These are phyloP conservation scores for Wickerhamiella qilinensis DNA, from an alignment of 805 yeast genomes.

Conservation along the genomic window DNA sequence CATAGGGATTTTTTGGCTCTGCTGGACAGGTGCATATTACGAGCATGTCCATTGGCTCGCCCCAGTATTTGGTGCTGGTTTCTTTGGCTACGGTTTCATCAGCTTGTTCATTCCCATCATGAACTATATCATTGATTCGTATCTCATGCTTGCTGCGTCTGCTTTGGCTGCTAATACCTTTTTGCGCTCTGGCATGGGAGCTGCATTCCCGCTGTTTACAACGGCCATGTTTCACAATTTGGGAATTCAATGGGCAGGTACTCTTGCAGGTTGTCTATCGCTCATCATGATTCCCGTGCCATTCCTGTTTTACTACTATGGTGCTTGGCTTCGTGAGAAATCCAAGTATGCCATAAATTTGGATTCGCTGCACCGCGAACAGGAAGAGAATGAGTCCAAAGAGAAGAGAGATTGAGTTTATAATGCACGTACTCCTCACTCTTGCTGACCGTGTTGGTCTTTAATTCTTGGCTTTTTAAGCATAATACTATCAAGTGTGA, in stretches of 20 bases:
- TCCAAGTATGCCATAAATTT: constrained; percentile 12
- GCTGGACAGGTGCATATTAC: constrained; percentile 74
- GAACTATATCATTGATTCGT: constrained; percentile 46
- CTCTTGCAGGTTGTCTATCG: constrained; percentile 36
- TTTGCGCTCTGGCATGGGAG: constrained; percentile 41
- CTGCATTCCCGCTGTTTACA: constrained; percentile 45
- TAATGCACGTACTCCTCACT: no score
- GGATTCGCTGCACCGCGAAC: not conserved
- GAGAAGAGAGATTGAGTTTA: no score
- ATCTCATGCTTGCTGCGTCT: constrained; percentile 41
- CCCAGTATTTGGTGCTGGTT: constrained; percentile 49
- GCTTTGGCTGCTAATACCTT: constrained; percentile 52
- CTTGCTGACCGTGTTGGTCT: no score
- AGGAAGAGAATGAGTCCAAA: not conserved
- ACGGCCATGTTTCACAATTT: constrained; percentile 34
- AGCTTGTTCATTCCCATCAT: constrained; percentile 49
- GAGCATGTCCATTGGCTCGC: constrained; percentile 62
- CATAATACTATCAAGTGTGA: no score
- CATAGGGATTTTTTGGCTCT: constrained; percentile 68
- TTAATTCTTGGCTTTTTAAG: no score
- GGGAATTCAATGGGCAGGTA: constrained; percentile 39
- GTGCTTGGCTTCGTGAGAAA: constrained; percentile 19
- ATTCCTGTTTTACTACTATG: constrained; percentile 34
- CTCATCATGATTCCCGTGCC: constrained; percentile 40
- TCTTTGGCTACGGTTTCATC: constrained; percentile 53